Conservation (phyloP, 1,284 basidiomycete genomes). For the Heimioporus punctisporus region DNA sequence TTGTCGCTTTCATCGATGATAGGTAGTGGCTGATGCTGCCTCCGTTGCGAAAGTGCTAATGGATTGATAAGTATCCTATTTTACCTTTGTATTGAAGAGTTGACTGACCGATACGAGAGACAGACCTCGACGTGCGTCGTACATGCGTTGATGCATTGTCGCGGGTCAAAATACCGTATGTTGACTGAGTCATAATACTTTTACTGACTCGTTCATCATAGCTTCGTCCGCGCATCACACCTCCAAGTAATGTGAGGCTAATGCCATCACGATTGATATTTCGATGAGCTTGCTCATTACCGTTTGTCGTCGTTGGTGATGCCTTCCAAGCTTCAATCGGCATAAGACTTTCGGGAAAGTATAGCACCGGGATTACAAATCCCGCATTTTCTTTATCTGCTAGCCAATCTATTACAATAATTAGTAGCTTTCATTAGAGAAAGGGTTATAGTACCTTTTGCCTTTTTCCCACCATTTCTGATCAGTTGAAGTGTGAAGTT, state of each 20-base stretch:
- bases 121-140: neutral
- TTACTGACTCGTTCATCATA: neutral
- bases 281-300: constrained; percentile 6
- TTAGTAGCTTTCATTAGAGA: too few relatives aligned
- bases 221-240: constrained; percentile 3
- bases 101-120: neutral
- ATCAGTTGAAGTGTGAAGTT: too few relatives aligned
- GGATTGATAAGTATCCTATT: too few relatives aligned
- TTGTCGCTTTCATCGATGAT: too few relatives aligned
- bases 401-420: neutral
- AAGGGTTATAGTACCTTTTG: too few relatives aligned
- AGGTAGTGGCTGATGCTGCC: too few relatives aligned
- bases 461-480: too few relatives aligned
- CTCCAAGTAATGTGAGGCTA: constrained; percentile 1
- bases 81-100: too few relatives aligned
- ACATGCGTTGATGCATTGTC: neutral
- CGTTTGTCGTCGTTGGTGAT: constrained; percentile 5
- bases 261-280: constrained; percentile 5
- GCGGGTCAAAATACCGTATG: neutral
- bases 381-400: neutral
- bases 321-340: constrained; percentile 1
- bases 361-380: constrained; percentile 4
- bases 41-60: too few relatives aligned
- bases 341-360: constrained; percentile 2
- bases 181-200: neutral